Conservation (phyloP, 1,284 basidiomycete genomes). For the Agroathelia rolfsii region DNA sequence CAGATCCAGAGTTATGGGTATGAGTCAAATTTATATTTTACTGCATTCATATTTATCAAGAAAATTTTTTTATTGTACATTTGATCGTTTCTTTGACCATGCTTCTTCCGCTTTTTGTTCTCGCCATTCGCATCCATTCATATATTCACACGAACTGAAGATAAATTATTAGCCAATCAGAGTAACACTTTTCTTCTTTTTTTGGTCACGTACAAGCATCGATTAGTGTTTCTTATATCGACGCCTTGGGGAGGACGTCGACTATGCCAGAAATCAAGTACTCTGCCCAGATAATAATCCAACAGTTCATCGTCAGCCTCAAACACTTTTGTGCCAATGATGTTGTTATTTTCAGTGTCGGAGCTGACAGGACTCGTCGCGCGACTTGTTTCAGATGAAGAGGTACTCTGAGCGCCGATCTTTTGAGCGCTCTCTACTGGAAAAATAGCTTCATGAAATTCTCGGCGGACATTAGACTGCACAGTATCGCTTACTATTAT, state of each 20-base stretch:
- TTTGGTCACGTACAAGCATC: slow-evolving; percentile 75
- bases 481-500: too few species aligned
- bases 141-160: slow-evolving; percentile 70
- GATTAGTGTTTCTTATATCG: slow-evolving; percentile 40
- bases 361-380: slow-evolving; percentile 13
- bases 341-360: too few species aligned
- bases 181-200: too few species aligned
- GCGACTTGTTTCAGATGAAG: slow-evolving; percentile 4
- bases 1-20: too few species aligned
- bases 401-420: neutral
- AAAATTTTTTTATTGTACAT: too few species aligned
- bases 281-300: slow-evolving; percentile 43
- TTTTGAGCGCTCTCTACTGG: neutral
- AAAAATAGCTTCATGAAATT: neutral
- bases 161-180: slow-evolving; percentile 3
- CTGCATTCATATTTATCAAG: too few species aligned
- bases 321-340: slow-evolving; percentile 65
- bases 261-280: slow-evolving; percentile 72
- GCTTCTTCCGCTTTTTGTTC: slow-evolving; percentile 49
- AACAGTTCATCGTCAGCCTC: slow-evolving; percentile 44
- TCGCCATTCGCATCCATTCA: slow-evolving; percentile 76
- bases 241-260: slow-evolving; percentile 60
- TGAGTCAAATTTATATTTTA: too few species aligned
- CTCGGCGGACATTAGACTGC: neutral
- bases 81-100: too few species aligned